Evolutionary conservation across 1,139 yeast genomes (phyloP).

Genomic region (Zygoascus hellenicus): DNA sequence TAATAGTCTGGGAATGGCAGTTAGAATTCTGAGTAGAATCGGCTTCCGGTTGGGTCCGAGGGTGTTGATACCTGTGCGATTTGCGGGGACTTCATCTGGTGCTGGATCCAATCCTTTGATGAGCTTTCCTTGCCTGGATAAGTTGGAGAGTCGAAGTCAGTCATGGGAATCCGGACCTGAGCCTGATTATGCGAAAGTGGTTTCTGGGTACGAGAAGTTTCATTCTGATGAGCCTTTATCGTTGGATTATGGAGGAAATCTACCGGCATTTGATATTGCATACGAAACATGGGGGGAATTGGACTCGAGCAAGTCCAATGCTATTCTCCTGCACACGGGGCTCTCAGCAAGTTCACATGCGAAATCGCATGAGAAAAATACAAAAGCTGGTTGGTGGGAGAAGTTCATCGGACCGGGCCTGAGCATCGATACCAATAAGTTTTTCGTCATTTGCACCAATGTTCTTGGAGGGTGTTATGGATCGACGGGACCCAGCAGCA

Average conservation of each 20-base stretch:
- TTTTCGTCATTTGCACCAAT: constrained; percentile 80
- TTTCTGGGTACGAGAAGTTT: constrained; percentile 60
- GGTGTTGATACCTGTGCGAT: not conserved
- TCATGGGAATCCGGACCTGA: constrained; percentile 73
- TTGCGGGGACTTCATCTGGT: constrained; percentile 2
- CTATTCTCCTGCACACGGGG: constrained; percentile 81
- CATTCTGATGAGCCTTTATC: constrained; percentile 53
- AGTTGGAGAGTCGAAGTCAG: constrained; percentile 50
- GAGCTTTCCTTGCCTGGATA: constrained; percentile 83
- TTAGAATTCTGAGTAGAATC: not conserved
- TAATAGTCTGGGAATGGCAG: no score
- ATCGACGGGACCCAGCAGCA: constrained; percentile 85
- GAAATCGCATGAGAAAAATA: constrained; percentile 67
- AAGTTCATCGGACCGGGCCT: constrained; percentile 81
- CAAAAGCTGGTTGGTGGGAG: constrained; percentile 94
- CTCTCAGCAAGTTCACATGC: constrained; percentile 93
- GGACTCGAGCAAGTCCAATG: constrained; percentile 58
- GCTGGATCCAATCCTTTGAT: constrained; percentile 51
- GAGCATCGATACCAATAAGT: constrained; percentile 73
- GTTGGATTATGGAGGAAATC: constrained; percentile 74
- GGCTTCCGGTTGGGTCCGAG: not conserved
- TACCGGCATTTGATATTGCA: constrained; percentile 73
- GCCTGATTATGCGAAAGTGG: constrained; percentile 70
- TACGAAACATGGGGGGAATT: constrained; percentile 88
- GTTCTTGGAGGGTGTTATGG: constrained; percentile 95